Evolutionary conservation across 352 stramenopile species (phyloP), one percentile per base, ranked within the genome.

Genomic region (Phytophthora uliginosa): DNA sequence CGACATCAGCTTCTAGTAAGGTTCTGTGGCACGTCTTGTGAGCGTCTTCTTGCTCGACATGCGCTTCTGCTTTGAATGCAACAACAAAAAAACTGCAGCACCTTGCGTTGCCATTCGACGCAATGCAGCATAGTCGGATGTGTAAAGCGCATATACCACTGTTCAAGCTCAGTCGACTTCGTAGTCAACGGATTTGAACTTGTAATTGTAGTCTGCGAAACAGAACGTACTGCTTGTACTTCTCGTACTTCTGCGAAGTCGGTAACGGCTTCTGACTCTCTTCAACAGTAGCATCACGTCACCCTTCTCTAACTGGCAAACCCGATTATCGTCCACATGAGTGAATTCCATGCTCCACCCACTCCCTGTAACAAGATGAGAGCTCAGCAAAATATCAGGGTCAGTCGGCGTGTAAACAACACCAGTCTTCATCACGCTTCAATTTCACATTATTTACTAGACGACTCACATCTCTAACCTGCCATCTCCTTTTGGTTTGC

Each of bases 1-100:
- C 1, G 62, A 69, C 52, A 69, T 69, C 18, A 69, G 36, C 38
- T 51, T 62, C 7, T 56, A 28, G 22, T 42, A 62, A 17, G 62
- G 52, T 5, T 55, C 51, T 7, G 18, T 62, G 9, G 38, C 52
- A 12, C 62, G 52, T 22, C 52, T 24, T 3, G 51, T 69, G 1
- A 40, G 28, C 0, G 52, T 62, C 38, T 8, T 18, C 40, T 69
- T 69, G 12, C 1, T 42, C 28, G 20, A 45, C 28, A 58, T 3
- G 12, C 26, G 40, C 28, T 51, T 69, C 62, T 34, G 40, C 40
- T 48, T 22, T n/a, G 34, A 40, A 40, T 40, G 34, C 10, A 40
- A 10, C 9, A 40, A 12, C 0, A 40, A 40, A 12, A 7, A 7
- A 40, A 40, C 34, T 5, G 34, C 34, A 40, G 34, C 9, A 15